Evolutionary conservation across 1,284 basidiomycete species (phyloP), one percentile per base, ranked within the genome.

Genomic region (Rhodotorula sp.): DNA sequence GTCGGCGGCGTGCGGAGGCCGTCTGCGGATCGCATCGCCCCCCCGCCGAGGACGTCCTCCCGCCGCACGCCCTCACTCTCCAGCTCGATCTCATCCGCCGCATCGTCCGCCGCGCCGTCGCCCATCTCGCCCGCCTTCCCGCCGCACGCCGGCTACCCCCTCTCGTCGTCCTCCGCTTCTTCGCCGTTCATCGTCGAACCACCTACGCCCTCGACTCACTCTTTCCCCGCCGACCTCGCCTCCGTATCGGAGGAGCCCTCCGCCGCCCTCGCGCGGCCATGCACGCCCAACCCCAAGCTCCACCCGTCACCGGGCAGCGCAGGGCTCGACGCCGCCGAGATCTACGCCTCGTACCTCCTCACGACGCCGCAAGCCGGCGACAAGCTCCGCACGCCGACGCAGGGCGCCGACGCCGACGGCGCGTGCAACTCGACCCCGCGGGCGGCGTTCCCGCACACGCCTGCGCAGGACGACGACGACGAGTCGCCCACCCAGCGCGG

Each of bases 271-370:
- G 54, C 37, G 12, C 56, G 55, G 32, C 64, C 51, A 4, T 66
- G 58, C 46, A 64, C 50, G 19, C 66, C 63, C 48, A 61, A 48
- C 25, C 55, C 62, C 1, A 57, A 29, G 5, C 22, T n/a, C 13
- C 46, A 13, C 39, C 51, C n/a, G 0, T 4, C 39, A 0, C 21
- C 34, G 22, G 19, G 15, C 17, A 27, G 22, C 27, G 34, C 22
- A 25, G 21, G 12, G 5, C n/a, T n/a, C 51, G 56, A 56, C 29
- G 48, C 41, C 0, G 34, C 29, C 57, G 67, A 71, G 56, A 70
- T 70, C 56, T 71, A 71, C 64, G 54, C 67, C 34, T 69, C 69
- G 29, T 71, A 67, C 57, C 67, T 74, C 60, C 44, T 58, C 37
- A 48, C 66, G 15, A 72, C 70, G 22, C 70, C 70, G 0, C 70